Evolutionary conservation across 257 asterid genomes (phyloP).

Genomic region (Solanum virginianum): DNA sequence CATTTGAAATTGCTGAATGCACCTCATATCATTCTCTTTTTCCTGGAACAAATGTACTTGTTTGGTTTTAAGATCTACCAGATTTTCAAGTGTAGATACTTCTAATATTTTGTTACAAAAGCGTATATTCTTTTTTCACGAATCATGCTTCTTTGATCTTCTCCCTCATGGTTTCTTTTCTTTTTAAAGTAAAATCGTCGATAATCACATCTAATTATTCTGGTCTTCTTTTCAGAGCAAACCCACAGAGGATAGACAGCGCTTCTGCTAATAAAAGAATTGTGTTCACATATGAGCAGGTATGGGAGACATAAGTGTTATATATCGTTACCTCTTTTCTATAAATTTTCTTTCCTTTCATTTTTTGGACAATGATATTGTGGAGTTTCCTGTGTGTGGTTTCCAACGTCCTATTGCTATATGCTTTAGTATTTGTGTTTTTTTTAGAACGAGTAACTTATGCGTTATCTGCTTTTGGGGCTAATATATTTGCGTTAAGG

Average conservation of each 20-base stretch:
- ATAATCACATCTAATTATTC: neutral
- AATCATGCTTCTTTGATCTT: neutral
- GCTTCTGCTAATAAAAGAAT: conserved; percentile 71
- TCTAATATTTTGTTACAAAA: neutral
- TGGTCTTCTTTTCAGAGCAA: conserved; percentile 47
- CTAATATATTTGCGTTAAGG: too few species aligned
- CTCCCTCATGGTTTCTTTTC: neutral
- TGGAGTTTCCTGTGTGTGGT: neutral
- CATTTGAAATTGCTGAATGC: neutral
- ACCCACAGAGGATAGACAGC: conserved; percentile 92
- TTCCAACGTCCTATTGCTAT: neutral
- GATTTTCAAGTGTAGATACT: neutral
- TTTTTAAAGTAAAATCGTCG: neutral
- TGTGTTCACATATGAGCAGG: conserved; percentile 88
- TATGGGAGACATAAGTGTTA: conserved; percentile 14
- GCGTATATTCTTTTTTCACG: neutral
- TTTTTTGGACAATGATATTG: neutral
- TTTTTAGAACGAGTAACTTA: neutral
- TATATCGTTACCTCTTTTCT: neutral
- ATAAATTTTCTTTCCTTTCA: neutral
- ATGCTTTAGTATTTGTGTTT: neutral
- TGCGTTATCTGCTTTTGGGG: neutral
- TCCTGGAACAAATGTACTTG: neutral
- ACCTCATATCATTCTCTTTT: neutral
- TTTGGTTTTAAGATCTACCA: neutral